A percentile compares a stretch with the other conserved stretches of the same genome.
These are phyloP conservation scores for Sporothrix variecibatus DNA, from an alignment of 2,329 filamentous ascomycete species.

Conservation along the genomic window DNA sequence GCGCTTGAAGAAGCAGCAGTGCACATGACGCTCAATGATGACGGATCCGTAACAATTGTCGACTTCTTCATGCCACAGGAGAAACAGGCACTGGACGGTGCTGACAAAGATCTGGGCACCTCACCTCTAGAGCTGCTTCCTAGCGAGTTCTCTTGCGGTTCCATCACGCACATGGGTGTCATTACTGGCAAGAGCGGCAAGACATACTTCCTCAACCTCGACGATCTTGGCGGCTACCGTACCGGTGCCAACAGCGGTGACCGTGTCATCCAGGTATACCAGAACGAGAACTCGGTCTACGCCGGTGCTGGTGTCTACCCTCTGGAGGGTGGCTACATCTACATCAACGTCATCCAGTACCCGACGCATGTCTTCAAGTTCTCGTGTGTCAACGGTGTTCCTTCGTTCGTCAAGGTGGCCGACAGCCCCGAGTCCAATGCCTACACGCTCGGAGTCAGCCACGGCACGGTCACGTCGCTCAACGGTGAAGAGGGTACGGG, in stretches of 20 bases:
- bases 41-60: slow-evolving; percentile 46
- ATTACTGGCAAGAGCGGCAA: slow-evolving; percentile 53
- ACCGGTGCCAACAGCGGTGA: slow-evolving; percentile 47
- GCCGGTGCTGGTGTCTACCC: slow-evolving; percentile 51
- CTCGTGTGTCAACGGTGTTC: slow-evolving; percentile 52
- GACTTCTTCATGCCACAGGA: slow-evolving; percentile 56
- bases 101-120: slow-evolving; percentile 52
- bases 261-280: slow-evolving; percentile 45
- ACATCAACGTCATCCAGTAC: slow-evolving; percentile 55
- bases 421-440: slow-evolving; percentile 53
- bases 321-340: slow-evolving; percentile 50
- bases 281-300: slow-evolving; percentile 53
- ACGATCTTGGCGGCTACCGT: slow-evolving; percentile 52
- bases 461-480: slow-evolving; percentile 58
- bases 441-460: slow-evolving; percentile 56
- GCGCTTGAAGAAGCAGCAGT: slow-evolving; percentile 52
- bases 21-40: slow-evolving; percentile 48
- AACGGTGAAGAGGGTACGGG: slow-evolving; percentile 56
- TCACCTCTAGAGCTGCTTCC: slow-evolving; percentile 48
- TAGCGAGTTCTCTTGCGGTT: slow-evolving; percentile 46
- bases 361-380: slow-evolving; percentile 61
- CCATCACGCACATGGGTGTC: slow-evolving; percentile 50
- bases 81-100: slow-evolving; percentile 51
- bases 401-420: slow-evolving; percentile 56
- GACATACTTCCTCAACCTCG: slow-evolving; percentile 51